phyloP scores from a whole-genome alignment of 768 basidiomycete species.

The Hemileccinum impolitum region DNA sequence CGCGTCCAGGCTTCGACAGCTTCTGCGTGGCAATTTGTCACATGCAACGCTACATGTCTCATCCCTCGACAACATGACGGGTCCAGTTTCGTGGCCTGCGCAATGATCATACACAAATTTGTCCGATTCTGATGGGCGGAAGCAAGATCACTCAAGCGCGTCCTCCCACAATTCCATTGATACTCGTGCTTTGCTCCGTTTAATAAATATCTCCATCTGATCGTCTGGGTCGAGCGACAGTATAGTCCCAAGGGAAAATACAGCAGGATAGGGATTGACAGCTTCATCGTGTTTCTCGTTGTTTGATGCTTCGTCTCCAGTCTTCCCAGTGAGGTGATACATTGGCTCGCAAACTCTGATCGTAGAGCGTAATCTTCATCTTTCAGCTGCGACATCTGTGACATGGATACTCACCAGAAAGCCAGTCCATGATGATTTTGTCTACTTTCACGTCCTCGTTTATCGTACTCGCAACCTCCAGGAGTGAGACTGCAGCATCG shows the following conservation, averaged over 20 bases:
- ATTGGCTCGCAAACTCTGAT: not conserved
- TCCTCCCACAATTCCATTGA: not conserved
- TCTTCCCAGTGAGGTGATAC: not conserved
- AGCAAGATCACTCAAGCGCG: not conserved
- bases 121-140: no score
- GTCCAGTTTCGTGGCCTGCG: no score
- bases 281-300: no score
- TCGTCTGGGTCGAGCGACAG: not conserved
- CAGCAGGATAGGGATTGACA: no score
- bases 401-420: not conserved
- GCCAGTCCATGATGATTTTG: not conserved
- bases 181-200: not conserved
- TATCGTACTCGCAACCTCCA: not conserved
- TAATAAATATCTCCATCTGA: not conserved
- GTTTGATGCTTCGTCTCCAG: no score
- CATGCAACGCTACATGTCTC: no score
- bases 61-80: no score
- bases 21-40: no score
- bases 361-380: not conserved
- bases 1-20: no score
- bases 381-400: not conserved
- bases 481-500: constrained; percentile 3
- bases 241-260: not conserved
- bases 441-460: not conserved
- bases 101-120: no score